Conservation (phyloP, 805 yeast genomes). For the Hemisphaericaspora nanyangensis region DNA sequence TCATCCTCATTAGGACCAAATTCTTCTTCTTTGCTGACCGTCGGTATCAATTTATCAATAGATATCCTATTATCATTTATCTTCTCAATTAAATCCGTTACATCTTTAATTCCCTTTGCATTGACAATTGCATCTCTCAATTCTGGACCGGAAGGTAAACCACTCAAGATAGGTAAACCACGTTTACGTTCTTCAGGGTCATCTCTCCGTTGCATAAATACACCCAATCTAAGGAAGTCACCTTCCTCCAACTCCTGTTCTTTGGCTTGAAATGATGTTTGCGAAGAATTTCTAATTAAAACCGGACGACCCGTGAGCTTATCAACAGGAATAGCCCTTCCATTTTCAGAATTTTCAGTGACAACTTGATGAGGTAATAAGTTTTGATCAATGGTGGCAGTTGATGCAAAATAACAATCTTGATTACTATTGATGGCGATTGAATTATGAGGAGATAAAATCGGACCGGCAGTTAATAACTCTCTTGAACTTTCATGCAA, state of each 20-base stretch:
- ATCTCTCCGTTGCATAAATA: slow-evolving; percentile 64
- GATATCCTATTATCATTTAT: slow-evolving; percentile 54
- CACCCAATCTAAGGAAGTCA: slow-evolving; percentile 83
- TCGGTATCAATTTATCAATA: slow-evolving; percentile 32
- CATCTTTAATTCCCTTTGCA: slow-evolving; percentile 72
- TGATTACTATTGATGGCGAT: slow-evolving; percentile 6
- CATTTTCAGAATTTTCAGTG: slow-evolving; percentile 55
- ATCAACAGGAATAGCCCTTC: slow-evolving; percentile 54
- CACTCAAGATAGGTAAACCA: slow-evolving; percentile 29
- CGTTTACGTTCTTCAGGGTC: slow-evolving; percentile 10
- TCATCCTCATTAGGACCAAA: not conserved
- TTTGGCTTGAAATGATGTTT: slow-evolving; percentile 64
- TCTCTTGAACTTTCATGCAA: slow-evolving; percentile 50
- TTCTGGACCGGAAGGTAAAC: slow-evolving; percentile 52
- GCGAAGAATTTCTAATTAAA: slow-evolving; percentile 58
- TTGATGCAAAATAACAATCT: slow-evolving; percentile 17
- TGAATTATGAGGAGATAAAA: slow-evolving; percentile 41
- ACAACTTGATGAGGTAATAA: slow-evolving; percentile 70
- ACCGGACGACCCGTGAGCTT: slow-evolving; percentile 70
- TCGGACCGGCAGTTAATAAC: slow-evolving; percentile 50
- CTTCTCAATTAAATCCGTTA: slow-evolving; percentile 61
- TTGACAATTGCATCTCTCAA: slow-evolving; percentile 60
- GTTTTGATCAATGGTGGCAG: slow-evolving; percentile 16
- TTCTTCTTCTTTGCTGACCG: not conserved
- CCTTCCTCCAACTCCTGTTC: slow-evolving; percentile 90